Evolutionary conservation across 2,329 filamentous ascomycete genomes (phyloP).

Genomic region (Lachnellula occidentalis): DNA sequence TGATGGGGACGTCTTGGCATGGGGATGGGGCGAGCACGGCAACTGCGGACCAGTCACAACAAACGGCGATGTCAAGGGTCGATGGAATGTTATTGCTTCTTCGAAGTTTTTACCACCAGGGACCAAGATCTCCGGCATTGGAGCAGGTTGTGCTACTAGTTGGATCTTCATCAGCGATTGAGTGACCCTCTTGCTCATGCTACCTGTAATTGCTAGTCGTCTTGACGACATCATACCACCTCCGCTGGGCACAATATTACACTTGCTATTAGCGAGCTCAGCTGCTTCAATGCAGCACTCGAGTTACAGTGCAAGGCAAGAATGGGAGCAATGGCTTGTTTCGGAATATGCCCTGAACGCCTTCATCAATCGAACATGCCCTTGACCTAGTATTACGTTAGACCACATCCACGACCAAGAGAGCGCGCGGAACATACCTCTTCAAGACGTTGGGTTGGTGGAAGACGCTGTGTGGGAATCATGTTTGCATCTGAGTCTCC

Average conservation of each 20-base stretch:
- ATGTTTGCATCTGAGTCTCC: slow-evolving; percentile 1
- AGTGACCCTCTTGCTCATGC: slow-evolving; percentile 7
- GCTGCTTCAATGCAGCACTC: too few species aligned
- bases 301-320: too few species aligned
- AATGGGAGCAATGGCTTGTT: not conserved
- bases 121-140: slow-evolving; percentile 54
- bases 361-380: slow-evolving; percentile 31
- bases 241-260: too few species aligned
- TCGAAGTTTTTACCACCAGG: slow-evolving; percentile 47
- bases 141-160: slow-evolving; percentile 86
- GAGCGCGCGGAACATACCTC: slow-evolving; percentile 45
- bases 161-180: slow-evolving; percentile 55
- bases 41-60: slow-evolving; percentile 74
- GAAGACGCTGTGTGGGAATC: slow-evolving; percentile 40
- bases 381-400: slow-evolving; percentile 26
- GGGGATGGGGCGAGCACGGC: slow-evolving; percentile 98
- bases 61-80: slow-evolving; percentile 61
- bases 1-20: slow-evolving; percentile 65
- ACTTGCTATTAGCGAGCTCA: too few species aligned
- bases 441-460: slow-evolving; percentile 69
- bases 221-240: too few species aligned
- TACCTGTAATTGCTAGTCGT: slow-evolving; percentile 10
- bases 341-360: slow-evolving; percentile 7
- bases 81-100: slow-evolving; percentile 62
- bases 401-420: slow-evolving; percentile 11